These are phyloP conservation scores for Amanita muscaria DNA, from an alignment of 768 basidiomycete species.

Conservation along the genomic window DNA sequence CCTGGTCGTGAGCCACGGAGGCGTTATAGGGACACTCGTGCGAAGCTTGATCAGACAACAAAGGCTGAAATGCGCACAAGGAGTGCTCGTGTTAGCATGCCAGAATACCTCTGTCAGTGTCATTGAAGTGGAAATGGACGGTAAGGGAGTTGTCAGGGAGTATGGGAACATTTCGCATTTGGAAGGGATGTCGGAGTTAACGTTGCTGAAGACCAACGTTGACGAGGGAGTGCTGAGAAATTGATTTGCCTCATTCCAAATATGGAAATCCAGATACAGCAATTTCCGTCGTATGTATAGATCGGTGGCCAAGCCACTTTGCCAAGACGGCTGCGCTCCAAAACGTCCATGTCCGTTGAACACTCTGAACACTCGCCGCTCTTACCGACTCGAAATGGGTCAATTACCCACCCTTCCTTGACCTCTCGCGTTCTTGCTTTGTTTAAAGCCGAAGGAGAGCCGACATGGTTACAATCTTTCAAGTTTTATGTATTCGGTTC, in stretches of 20 bases:
- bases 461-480: slow-evolving; percentile 49
- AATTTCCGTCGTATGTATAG: too few species aligned
- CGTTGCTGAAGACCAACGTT: too few species aligned
- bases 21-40: slow-evolving; percentile 48
- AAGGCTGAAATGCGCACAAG: slow-evolving; percentile 26
- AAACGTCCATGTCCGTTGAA: slow-evolving; percentile 25
- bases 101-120: slow-evolving; percentile 51
- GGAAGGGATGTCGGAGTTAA: slow-evolving; percentile 24
- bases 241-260: neutral
- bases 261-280: neutral
- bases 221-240: slow-evolving; percentile 29
- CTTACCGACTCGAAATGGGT: slow-evolving; percentile 33
- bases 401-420: slow-evolving; percentile 14
- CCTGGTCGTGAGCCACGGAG: slow-evolving; percentile 62
- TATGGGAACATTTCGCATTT: slow-evolving; percentile 55
- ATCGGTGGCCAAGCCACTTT: too few species aligned
- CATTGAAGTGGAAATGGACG: slow-evolving; percentile 39
- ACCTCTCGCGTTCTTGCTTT: slow-evolving; percentile 28
- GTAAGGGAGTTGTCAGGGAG: slow-evolving; percentile 34
- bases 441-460: slow-evolving; percentile 55
- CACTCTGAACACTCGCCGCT: slow-evolving; percentile 39
- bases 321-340: too few species aligned
- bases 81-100: slow-evolving; percentile 28
- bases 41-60: slow-evolving; percentile 35
- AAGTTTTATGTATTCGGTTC: slow-evolving; percentile 52